Evolutionary conservation across 768 basidiomycete genomes (phyloP), one percentile per base, ranked within the genome.

Genomic region (Xerocomellus dryophilus): DNA sequence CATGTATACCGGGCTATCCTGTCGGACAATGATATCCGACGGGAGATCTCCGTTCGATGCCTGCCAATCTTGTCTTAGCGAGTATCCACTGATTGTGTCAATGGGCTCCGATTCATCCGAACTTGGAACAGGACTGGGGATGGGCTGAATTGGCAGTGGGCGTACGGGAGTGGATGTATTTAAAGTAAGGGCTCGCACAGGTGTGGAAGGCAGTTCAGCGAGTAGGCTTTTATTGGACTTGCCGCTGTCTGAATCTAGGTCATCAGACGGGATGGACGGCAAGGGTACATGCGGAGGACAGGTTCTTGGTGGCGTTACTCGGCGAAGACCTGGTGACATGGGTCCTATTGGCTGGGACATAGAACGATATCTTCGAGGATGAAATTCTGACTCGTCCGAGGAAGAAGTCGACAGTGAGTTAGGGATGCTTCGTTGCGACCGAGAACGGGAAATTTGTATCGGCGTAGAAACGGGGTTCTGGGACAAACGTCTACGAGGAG

Each of bases 1-100:
- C 31, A 36, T 29, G 52, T 54, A 60, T 9, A 58, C 25, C 0
- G 67, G 63, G 35, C 61, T 69, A 11, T 69, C 67, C 23, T 52
- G 47, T 25, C 67, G 63, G 34, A 51, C 41, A 29, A 65, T 25
- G 15, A 54, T 51, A 12, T 58, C 51, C 20, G 21, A 40, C 14
- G 34, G 21, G 40, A 42, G 40, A 4, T 57, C 59, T 7, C 15
- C 41, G 1, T 7, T 38, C 1, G 55, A 36, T 9, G n/a, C 46
- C 8, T 43, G 36, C 55, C 61, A 60, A n/a, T 45, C 18, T 31
- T 53, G 47, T n/a, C 42, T 60, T 10, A 59, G 36, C 6, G 48
- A 48, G 15, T 35, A 35, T 31, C 29, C 42, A 0, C 7, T 27
- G 15, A 57, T 36, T 1, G 38, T 6, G 9, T 59, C 47, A 15